Conservation (phyloP, 129 eudicot genomes). For the Pseudognaphalium luteoalbum region DNA sequence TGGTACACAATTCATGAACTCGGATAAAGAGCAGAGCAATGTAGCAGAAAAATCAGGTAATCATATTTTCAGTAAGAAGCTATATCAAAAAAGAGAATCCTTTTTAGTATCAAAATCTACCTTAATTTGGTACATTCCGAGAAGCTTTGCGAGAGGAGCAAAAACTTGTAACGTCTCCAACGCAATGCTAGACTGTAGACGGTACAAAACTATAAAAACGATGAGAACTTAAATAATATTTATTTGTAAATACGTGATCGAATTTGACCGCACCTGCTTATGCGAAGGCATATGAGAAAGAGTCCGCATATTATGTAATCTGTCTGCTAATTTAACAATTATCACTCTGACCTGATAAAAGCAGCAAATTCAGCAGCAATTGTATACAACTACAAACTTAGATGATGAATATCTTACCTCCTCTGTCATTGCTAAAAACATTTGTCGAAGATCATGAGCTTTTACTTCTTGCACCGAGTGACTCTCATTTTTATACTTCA, state of each 20-base stretch:
- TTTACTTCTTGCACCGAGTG: conserved; percentile 91
- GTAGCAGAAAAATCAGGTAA: background rate
- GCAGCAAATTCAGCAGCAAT: conserved; percentile 19
- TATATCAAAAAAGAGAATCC: conserved; percentile 3
- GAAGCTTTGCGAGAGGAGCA: conserved; percentile 47
- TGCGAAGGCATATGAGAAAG: conserved; percentile 99
- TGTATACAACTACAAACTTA: conserved; percentile 12
- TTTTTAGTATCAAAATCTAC: conserved; percentile 26
- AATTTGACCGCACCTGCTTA: conserved; percentile 71
- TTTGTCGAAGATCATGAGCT: conserved; percentile 95
- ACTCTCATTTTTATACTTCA: conserved; percentile 75
- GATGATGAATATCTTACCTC: conserved; percentile 53
- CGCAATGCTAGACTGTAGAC: conserved; percentile 88
- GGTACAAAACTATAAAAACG: conserved; percentile 25
- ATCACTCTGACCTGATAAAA: conserved; percentile 90
- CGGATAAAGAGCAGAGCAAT: background rate
- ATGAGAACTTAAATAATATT: background rate
- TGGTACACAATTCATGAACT: background rate
- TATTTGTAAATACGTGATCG: background rate
- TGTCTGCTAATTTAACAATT: conserved; percentile 96
- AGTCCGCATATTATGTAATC: conserved; percentile 98
- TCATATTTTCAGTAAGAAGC: background rate
- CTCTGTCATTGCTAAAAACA: conserved; percentile 98
- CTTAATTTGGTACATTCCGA: conserved; percentile 49
- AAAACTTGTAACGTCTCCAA: conserved; percentile 74